Evolutionary conservation across 23 red algal species (phyloP), one percentile per base, ranked within the genome.

Genomic region (Chondrus crispus): DNA sequence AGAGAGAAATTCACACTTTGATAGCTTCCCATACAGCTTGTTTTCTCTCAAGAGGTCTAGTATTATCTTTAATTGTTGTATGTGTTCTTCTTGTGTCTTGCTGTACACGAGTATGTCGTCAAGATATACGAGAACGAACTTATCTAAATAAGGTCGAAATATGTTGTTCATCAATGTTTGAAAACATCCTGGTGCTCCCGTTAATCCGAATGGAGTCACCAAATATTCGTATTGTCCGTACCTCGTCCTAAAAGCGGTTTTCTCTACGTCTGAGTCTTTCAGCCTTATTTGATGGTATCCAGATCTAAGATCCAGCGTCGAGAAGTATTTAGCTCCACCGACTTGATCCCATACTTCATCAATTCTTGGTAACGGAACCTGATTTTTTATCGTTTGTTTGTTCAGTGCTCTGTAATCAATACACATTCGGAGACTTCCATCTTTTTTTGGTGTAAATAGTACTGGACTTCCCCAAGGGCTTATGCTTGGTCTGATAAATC

Each of bases 21-120:
- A 81, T 18, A 74, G 19, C 45, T 83, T 83, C 18, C 14, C 53
- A 44, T 68, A 82, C 7, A 82, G 46, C 6, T 81, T 72, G 19
- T 93, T 46, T 20, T 85, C 69, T 72, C 62, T 3, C 2, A 93
- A 68, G 2, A 68, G 20, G 24, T 93, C n/a, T 40, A 85, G 63
- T 64, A 78, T 66, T 60, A 1, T 36, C 7, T 42, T 2, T 9
- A 93, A 30, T 29, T 93, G 80, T 57, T 63, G 18, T 38, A 84
- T 29, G 78, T 85, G 2, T 45, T 93, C 42, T 35, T 74, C 28
- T 20, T 57, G 55, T 10, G 41, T 85, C 54, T 85, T 79, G 74
- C 90, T 93, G 33, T 85, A 85, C 3, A 80, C 51, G 26, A 85
- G 46, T 35, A 93, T 85, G 33, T 93, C 62, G 30, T 93, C 79